Percentiles rank a stretch among this genome's conserved stretches.
Evolutionary conservation across 2,329 filamentous ascomycete genomes (phyloP).

Genomic region (Penicillium hesseltinei): DNA sequence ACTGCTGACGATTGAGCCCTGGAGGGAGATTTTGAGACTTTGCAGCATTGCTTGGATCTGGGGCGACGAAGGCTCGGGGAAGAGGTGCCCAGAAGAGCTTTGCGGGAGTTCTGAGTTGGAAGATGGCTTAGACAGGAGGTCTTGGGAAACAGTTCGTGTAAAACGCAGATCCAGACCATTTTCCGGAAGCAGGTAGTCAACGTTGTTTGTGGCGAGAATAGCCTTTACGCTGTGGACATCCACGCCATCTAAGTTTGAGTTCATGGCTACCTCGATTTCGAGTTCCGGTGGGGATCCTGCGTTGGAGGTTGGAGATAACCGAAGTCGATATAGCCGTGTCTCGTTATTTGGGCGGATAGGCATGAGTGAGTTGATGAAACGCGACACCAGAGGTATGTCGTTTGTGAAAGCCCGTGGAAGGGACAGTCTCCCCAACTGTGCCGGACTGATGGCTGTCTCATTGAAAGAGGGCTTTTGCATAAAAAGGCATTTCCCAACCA

Average conservation of each 20-base stretch:
- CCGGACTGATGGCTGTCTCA: constrained; percentile 25
- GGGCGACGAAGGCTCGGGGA: constrained; percentile 2
- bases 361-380: constrained; percentile 32
- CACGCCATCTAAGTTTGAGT: constrained; percentile 11
- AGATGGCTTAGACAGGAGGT: constrained; percentile 23
- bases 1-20: constrained; percentile 19
- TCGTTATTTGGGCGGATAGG: constrained; percentile 15
- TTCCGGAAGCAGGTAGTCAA: constrained; percentile 43
- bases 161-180: constrained; percentile 41
- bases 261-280: constrained; percentile 32
- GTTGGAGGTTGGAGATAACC: constrained; percentile 33
- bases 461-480: constrained; percentile 24
- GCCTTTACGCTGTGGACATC: constrained; percentile 32
- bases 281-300: constrained; percentile 30
- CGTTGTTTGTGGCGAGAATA: constrained; percentile 30
- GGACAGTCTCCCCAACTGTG: constrained; percentile 32
- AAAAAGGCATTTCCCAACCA: constrained; percentile 43
- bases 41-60: constrained; percentile 16
- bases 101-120: constrained; percentile 24
- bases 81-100: constrained; percentile 31
- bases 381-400: constrained; percentile 33
- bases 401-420: constrained; percentile 34
- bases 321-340: constrained; percentile 28
- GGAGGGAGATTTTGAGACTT: constrained; percentile 24
- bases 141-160: constrained; percentile 32